phyloP scores from a whole-genome alignment of 495 filamentous ascomycete species.

The Hypoxylon trugodes region DNA sequence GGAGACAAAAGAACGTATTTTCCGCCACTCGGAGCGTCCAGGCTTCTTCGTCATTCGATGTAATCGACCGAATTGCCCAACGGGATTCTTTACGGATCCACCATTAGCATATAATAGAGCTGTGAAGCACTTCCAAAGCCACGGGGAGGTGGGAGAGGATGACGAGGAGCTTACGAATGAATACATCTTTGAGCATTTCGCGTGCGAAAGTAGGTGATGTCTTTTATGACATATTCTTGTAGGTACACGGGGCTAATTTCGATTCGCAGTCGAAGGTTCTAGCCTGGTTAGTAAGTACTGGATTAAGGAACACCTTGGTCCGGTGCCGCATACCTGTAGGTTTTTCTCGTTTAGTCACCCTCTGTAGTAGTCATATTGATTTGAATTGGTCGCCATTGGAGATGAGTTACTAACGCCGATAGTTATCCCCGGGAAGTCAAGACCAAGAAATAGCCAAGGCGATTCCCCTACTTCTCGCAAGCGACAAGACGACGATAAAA shows the following conservation, averaged over 20 bases:
- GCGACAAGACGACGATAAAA: constrained; percentile 29
- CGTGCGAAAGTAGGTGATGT: constrained; percentile 33
- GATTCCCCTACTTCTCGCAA: constrained; percentile 9
- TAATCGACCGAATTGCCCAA: constrained; percentile 25
- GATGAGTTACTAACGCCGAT: neutral
- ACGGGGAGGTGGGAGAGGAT: constrained; percentile 20
- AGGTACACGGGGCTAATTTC: constrained; percentile 4
- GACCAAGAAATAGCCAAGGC: constrained; percentile 16
- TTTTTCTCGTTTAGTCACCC: neutral
- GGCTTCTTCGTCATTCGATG: constrained; percentile 44
- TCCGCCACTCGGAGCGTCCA: constrained; percentile 37
- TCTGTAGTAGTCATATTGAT: neutral
- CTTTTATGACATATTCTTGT: neutral
- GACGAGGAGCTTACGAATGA: constrained; percentile 40
- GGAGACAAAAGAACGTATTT: constrained; percentile 40
- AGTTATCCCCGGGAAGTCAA: constrained; percentile 35
- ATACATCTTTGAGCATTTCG: constrained; percentile 42
- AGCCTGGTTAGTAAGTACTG: constrained; percentile 44
- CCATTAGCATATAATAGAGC: constrained; percentile 42
- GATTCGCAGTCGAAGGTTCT: constrained; percentile 34
- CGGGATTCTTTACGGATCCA: constrained; percentile 39
- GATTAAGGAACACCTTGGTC: constrained; percentile 42
- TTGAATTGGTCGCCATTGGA: neutral
- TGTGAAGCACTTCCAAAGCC: constrained; percentile 41
- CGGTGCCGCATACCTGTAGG: constrained; percentile 42